Evolutionary conservation across 352 stramenopile genomes (phyloP).

Genomic region (Blastocystis sp.): DNA sequence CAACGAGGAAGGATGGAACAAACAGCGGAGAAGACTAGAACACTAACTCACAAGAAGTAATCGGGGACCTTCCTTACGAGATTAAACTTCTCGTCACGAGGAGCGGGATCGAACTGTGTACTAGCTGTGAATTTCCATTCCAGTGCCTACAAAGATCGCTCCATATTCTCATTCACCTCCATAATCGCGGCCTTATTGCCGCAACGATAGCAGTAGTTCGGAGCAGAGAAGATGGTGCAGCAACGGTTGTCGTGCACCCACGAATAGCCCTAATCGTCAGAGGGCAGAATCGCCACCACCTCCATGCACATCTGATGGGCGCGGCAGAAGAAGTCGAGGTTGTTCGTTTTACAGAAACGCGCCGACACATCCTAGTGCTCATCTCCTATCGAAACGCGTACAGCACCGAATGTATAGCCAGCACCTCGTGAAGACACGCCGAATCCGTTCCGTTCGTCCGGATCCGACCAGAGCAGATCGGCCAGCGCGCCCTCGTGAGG

Average conservation of each 20-base stretch:
- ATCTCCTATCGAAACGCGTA: neutral
- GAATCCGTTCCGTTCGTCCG: slow-evolving; percentile 71
- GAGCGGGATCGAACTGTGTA: slow-evolving; percentile 76
- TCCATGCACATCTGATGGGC: slow-evolving; percentile 83
- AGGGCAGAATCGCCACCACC: slow-evolving; percentile 28
- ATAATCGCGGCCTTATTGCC: slow-evolving; percentile 85
- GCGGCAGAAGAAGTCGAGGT: slow-evolving; percentile 78
- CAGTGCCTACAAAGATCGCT: slow-evolving; percentile 50
- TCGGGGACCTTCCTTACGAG: slow-evolving; percentile 85
- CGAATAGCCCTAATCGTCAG: slow-evolving; percentile 78
- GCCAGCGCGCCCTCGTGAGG: slow-evolving; percentile 72
- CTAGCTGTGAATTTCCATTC: slow-evolving; percentile 7
- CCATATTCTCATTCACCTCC: slow-evolving; percentile 78
- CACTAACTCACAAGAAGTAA: slow-evolving; percentile 82
- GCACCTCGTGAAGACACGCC: slow-evolving; percentile 76
- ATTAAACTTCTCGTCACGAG: slow-evolving; percentile 85
- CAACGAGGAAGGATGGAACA: neutral
- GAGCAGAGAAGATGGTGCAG: slow-evolving; percentile 81
- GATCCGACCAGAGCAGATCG: slow-evolving; percentile 72
- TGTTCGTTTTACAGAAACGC: slow-evolving; percentile 81
- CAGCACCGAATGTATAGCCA: slow-evolving; percentile 80
- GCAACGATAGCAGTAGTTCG: slow-evolving; percentile 83
- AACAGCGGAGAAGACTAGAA: neutral
- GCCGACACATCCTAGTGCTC: slow-evolving; percentile 76
- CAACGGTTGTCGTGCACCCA: slow-evolving; percentile 85